Percentiles rank a stretch among this genome's conserved stretches.
phyloP scores from a whole-genome alignment of 371 early-diverging fungal genomes.

The Rhizopus microsporus region DNA sequence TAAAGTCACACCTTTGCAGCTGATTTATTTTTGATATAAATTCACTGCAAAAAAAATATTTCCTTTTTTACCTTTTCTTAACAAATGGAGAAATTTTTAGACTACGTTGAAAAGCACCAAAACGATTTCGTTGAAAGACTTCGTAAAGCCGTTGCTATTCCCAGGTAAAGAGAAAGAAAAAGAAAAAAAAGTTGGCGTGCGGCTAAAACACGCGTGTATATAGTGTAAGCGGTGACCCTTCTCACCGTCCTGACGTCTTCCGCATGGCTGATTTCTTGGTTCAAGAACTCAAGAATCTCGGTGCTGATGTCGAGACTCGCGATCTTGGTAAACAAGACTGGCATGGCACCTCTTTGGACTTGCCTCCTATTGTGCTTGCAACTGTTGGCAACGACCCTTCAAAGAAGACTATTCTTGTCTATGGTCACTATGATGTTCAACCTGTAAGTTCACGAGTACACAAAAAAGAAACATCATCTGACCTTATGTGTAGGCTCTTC shows the following conservation, averaged over 20 bases:
- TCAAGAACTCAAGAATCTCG: conserved; percentile 74
- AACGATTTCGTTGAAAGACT: conserved; percentile 81
- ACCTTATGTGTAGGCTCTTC: conserved; percentile 62
- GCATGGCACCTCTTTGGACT: conserved; percentile 73
- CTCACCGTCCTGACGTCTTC: conserved; percentile 83
- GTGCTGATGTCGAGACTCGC: conserved; percentile 65
- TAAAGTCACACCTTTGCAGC: not conserved
- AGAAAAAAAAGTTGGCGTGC: not conserved
- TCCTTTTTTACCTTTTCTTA: conserved; percentile 8
- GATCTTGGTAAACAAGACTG: conserved; percentile 86
- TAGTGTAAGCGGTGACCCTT: conserved; percentile 83
- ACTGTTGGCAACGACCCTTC: conserved; percentile 85
- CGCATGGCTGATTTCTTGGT: conserved; percentile 90
- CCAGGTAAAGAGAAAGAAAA: conserved; percentile 55
- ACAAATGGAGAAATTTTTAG: conserved; percentile 57
- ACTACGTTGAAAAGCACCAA: conserved; percentile 81
- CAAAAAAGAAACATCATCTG: not conserved
- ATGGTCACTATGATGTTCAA: conserved; percentile 96
- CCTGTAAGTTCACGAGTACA: conserved; percentile 53
- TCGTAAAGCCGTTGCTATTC: conserved; percentile 91
- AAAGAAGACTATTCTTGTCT: conserved; percentile 95
- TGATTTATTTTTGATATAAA: not conserved
- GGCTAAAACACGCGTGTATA: conserved; percentile 1
- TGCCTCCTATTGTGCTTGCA: conserved; percentile 94
- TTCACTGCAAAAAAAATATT: conserved; percentile 1